Base-by-base conservation (phyloP, 2,329 filamentous ascomycete genomes). In the Fonsecaea pedrosoi region DNA sequence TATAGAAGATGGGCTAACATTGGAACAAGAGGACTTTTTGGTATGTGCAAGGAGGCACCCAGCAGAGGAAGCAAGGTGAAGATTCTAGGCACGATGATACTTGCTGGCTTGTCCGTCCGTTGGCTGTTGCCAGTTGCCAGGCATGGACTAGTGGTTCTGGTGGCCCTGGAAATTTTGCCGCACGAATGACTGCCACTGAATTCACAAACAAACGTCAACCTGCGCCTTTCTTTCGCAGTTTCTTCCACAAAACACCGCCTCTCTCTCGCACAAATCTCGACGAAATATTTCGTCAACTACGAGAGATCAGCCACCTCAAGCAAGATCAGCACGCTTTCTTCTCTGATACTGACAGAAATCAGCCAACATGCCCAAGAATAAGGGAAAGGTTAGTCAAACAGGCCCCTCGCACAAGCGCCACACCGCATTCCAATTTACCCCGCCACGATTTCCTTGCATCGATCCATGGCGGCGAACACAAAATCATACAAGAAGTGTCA, bases 281-380 rank as follows among this genome's bases (percentile, higher is more conserved):
- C 58, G 62, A 60, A 48, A 42, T 18, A 15, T 15, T 62, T 35
- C 32, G 15, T 35, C 25, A 38, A 62, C 21, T 34, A 53, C 35
- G 10, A 18, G 21, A 38, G 48, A 37, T 56, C 37, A n/a, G 34
- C 15, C 42, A 34, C 40, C 34, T 58, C 54, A 3, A 53, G 15
- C 2, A 18, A 55, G 30, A 50, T 6, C 15, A 21, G 54, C 25
- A 37, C 12, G 30, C 32, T 18, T 13, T 48, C 4, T 21, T 5
- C 25, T 57, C 40, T 12, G 54, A 37, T 42, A 50, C 6, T 62
- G 58, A 62, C 21, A 59, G 40, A 7, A n/a, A 18, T 38, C 60
- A 12, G 72, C 75, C 82, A 89, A 82, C 70, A 97, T 97, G 94
- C 94, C 94, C 78, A 97, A 97, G 92, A 97, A 97, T 82, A 97